These are phyloP conservation scores for Aspergillus neotritici DNA, from an alignment of 2,329 filamentous ascomycete species.

Conservation along the genomic window DNA sequence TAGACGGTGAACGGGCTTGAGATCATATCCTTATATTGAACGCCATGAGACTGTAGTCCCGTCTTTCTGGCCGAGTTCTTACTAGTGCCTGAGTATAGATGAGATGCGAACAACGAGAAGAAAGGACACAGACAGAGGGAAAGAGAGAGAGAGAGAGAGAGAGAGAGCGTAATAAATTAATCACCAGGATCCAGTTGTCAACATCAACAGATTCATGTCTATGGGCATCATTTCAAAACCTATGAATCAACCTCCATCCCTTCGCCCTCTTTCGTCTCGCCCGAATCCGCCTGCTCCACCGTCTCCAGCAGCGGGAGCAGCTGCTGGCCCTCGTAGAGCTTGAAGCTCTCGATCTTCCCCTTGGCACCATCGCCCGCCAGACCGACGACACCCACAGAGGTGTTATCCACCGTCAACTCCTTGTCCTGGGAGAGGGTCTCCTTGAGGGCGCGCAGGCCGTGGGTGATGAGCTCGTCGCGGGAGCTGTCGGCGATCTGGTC, in stretches of 20 bases:
- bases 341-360: conserved; percentile 68
- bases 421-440: conserved; percentile 96
- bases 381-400: conserved; percentile 81
- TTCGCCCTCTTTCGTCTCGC: conserved; percentile 37
- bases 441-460: conserved; percentile 86
- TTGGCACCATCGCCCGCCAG: conserved; percentile 49
- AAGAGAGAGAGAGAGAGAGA: background rate
- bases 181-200: background rate
- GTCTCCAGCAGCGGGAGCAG: conserved; percentile 81
- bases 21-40: no score
- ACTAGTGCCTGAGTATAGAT: conserved; percentile 6
- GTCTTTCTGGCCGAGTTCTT: background rate
- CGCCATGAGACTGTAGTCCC: no score
- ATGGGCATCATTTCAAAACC: conserved; percentile 24
- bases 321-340: conserved; percentile 83
- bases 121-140: no score
- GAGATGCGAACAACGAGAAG: background rate
- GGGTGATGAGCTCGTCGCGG: conserved; percentile 81
- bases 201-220: conserved; percentile 22
- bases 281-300: conserved; percentile 44
- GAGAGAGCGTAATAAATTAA: background rate
- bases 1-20: no score
- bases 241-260: conserved; percentile 55
- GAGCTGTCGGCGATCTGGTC: conserved; percentile 71
- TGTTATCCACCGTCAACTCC: conserved; percentile 95